A percentile compares a stretch with the other conserved stretches of the same genome.
Evolutionary conservation across 1,284 basidiomycete genomes (phyloP).

Genomic region (Xerocomus amazonicus): DNA sequence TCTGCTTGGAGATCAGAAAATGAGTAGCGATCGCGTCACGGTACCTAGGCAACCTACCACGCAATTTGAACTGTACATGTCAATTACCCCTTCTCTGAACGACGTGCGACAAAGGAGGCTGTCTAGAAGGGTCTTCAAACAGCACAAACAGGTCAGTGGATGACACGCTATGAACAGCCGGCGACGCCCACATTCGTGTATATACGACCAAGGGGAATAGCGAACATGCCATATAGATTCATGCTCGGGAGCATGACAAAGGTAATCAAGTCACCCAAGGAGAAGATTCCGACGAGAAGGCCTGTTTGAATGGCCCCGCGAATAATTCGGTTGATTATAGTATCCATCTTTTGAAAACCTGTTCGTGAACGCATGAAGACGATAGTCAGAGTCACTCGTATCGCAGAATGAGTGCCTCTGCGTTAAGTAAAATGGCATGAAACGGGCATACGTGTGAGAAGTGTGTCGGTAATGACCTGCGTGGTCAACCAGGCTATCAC

Average conservation of each 20-base stretch:
- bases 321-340: slow-evolving; percentile 43
- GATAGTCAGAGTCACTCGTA: slow-evolving; percentile 31
- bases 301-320: slow-evolving; percentile 47
- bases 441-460: slow-evolving; percentile 37
- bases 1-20: too few relatives aligned
- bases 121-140: not conserved
- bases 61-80: not conserved
- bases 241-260: slow-evolving; percentile 31
- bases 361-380: slow-evolving; percentile 39
- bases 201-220: slow-evolving; percentile 32
- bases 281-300: slow-evolving; percentile 43
- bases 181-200: slow-evolving; percentile 32
- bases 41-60: too few relatives aligned
- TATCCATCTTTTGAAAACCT: slow-evolving; percentile 43
- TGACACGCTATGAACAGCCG: not conserved
- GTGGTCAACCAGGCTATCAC: slow-evolving; percentile 39
- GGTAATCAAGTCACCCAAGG: slow-evolving; percentile 40
- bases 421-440: too few relatives aligned
- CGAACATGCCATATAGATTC: slow-evolving; percentile 31
- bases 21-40: too few relatives aligned
- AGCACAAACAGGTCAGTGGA: not conserved
- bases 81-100: not conserved
- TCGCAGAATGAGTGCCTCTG: too few relatives aligned
- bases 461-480: slow-evolving; percentile 38
- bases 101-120: not conserved